These are phyloP conservation scores for Apophysomyces variabilis DNA, from an alignment of 371 early-diverging fungal genomes.

Conservation along the genomic window DNA sequence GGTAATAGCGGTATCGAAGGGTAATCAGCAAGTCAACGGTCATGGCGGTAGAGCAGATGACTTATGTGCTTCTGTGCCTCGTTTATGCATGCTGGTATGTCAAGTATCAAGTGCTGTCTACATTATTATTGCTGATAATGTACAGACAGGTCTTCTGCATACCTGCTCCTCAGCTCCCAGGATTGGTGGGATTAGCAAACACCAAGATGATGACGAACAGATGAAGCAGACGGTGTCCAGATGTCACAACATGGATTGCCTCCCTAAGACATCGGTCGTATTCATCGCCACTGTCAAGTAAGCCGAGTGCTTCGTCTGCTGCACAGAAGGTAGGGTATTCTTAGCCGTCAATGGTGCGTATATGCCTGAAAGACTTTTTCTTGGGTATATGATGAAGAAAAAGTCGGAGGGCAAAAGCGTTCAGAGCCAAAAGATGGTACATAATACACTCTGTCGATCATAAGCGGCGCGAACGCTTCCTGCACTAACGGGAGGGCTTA, in stretches of 20 bases:
- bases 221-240: not conserved
- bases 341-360: constrained; percentile 9
- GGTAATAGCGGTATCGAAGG: too few species aligned
- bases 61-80: too few species aligned
- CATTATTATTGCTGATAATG: constrained; percentile 11
- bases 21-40: too few species aligned
- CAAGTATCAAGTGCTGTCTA: too few species aligned
- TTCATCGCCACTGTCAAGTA: constrained; percentile 11
- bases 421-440: not conserved
- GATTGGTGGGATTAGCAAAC: constrained; percentile 13
- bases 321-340: not conserved
- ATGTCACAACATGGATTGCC: constrained; percentile 2
- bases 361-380: constrained; percentile 1
- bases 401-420: not conserved
- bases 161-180: constrained; percentile 6
- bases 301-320: not conserved
- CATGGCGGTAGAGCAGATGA: too few species aligned
- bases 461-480: too few species aligned
- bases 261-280: constrained; percentile 8
- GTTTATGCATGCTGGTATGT: too few species aligned
- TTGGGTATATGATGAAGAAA: constrained; percentile 15
- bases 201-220: constrained; percentile 9
- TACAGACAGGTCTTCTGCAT: not conserved
- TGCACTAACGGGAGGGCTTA: not conserved
- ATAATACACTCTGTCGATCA: not conserved